Base-by-base conservation (phyloP, 495 filamentous ascomycete species). In the Staphylotrichum tortipilum region DNA sequence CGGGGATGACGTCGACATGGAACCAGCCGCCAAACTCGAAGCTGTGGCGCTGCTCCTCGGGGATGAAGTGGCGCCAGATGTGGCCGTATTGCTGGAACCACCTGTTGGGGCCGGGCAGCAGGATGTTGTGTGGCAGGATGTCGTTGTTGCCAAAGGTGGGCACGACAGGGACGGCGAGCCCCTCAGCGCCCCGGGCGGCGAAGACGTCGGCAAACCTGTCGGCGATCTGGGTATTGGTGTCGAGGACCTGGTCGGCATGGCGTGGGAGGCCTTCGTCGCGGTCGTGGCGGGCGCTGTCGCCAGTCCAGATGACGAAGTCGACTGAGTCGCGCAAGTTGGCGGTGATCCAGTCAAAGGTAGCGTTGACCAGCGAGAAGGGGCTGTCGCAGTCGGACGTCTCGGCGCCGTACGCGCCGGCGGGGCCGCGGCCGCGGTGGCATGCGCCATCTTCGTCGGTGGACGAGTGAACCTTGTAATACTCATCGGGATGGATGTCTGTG, bases 281-380 rank as follows among this genome's bases (percentile, higher is more conserved):
- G 65, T 96, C 92, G 65, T 98, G 92, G 51, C 94, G 81, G 26
- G 88, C 91, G 18, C 88, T 94, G 65, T 99, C 92, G 47, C 92
- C 92, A 0, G 94, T 97, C 94, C 94, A 99, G 44, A 99, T 73
- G 33, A 97, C 84, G 61, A 99, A 99, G 67, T 99, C 92, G 44
- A 99, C 77, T 10, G 81, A 64, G 68, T 88, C 87, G 60, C 80
- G 85, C 30, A 99, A 59, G 56, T 95, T 84, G 23, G 82, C 75
- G n/a, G 81, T 74, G 46, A 99, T 85, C 92, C 92, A 99, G 50
- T 80, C 75, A 65, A 97, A 90, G 0, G 94, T 97, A 60, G 82
- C 86, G 67, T 97, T 84, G 42, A 97, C 72, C 9, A 99, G 78
- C 1, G 81, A 66, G 40, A 79, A 63, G 0, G 94, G 92, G 1